These are phyloP conservation scores for Ampelocalamus luodianensis DNA, from an alignment of 176 grass and related monocot species.

Conservation along the genomic window DNA sequence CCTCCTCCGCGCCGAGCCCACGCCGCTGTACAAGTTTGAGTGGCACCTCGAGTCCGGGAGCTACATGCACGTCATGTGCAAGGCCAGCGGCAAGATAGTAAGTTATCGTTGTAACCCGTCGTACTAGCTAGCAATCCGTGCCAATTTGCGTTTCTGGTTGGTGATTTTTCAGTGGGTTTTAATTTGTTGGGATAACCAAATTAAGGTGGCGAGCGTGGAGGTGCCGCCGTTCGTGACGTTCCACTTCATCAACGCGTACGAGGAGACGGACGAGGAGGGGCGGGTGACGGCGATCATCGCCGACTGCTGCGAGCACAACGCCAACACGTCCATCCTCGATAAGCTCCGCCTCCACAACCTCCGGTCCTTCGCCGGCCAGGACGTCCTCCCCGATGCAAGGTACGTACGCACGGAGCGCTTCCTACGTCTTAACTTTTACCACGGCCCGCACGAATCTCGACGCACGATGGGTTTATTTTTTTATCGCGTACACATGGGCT, in stretches of 20 bases:
- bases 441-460: neutral
- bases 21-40: constrained; percentile 98
- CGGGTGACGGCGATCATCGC: constrained; percentile 79
- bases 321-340: constrained; percentile 83
- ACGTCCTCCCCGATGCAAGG: constrained; percentile 93
- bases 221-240: constrained; percentile 96
- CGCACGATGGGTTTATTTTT: neutral
- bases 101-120: constrained; percentile 18
- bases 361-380: constrained; percentile 54
- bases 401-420: neutral
- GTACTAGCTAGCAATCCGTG: neutral
- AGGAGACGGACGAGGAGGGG: constrained; percentile 79
- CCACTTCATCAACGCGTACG: constrained; percentile 99
- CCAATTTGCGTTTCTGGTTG: neutral
- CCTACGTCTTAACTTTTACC: neutral
- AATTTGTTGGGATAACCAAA: neutral
- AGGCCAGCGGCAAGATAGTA: constrained; percentile 88
- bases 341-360: constrained; percentile 86
- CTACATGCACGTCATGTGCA: constrained; percentile 99
- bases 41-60: constrained; percentile 80
- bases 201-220: constrained; percentile 95
- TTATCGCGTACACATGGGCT: neutral
- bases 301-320: constrained; percentile 98
- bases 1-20: constrained; percentile 90
- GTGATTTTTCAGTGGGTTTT: neutral